Percentiles rank a stretch among this genome's conserved stretches.
phyloP scores from a whole-genome alignment of 352 stramenopile species.

The Phytophthora palmivora region DNA sequence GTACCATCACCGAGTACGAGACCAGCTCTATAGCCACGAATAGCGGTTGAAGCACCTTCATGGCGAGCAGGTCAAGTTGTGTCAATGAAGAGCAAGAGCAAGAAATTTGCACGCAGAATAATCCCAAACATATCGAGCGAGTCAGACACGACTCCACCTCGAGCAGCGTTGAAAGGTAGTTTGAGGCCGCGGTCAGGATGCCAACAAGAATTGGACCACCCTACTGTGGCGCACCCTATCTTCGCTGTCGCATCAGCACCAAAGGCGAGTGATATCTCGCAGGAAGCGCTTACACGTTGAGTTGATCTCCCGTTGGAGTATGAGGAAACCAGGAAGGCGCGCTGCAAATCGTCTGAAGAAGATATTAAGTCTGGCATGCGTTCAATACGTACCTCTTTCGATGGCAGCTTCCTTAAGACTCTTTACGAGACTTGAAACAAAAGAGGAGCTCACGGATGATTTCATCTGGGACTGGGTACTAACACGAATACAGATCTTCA shows the following conservation, averaged over 20 bases:
- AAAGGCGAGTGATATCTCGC: constrained; percentile 19
- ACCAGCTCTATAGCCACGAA: constrained; percentile 2
- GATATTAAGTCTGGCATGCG: constrained; percentile 16
- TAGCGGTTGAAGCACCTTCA: neutral
- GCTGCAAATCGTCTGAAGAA: constrained; percentile 16
- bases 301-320: constrained; percentile 22
- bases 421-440: constrained; percentile 1
- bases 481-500: constrained; percentile 11
- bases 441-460: constrained; percentile 13
- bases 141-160: neutral
- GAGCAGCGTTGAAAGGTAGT: neutral
- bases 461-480: constrained; percentile 20
- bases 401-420: constrained; percentile 13
- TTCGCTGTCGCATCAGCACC: constrained; percentile 8
- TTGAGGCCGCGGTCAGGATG: neutral
- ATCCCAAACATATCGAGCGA: neutral
- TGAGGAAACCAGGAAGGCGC: constrained; percentile 26
- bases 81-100: constrained; percentile 10
- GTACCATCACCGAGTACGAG: too few species aligned
- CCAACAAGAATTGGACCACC: constrained; percentile 7
- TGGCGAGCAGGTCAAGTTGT: constrained; percentile 10
- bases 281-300: constrained; percentile 28
- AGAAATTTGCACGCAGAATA: constrained; percentile 12
- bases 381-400: constrained; percentile 17
- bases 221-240: too few species aligned